phyloP scores from a whole-genome alignment of 2,329 filamentous ascomycete species.

The Fusarium sp. region DNA sequence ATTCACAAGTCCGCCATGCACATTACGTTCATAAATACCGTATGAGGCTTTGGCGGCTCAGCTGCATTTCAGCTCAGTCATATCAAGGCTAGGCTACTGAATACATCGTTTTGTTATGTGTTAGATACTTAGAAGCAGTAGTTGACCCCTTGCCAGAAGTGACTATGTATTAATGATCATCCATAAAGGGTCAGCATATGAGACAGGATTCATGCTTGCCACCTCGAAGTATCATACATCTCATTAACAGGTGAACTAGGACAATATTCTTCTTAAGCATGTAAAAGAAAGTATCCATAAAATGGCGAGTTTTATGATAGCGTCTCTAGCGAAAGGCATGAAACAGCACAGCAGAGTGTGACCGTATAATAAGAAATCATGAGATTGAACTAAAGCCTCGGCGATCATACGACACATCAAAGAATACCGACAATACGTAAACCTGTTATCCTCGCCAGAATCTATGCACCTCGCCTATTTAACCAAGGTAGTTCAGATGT shows the following conservation, averaged over 20 bases:
- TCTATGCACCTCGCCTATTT: background rate
- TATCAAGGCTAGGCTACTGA: no score
- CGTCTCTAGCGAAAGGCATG: background rate
- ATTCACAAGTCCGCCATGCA: accelerated
- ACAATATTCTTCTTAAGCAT: accelerated
- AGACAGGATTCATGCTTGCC: accelerated
- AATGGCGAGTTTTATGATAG: no score
- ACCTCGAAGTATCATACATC: background rate
- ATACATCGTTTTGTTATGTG: background rate
- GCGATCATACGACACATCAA: accelerated
- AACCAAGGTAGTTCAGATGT: background rate
- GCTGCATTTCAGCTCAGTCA: background rate
- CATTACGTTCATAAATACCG: accelerated
- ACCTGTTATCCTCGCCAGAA: background rate
- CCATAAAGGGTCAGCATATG: accelerated
- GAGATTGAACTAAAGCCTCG: no score
- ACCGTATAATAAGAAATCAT: background rate
- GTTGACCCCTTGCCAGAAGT: no score
- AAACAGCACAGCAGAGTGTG: background rate
- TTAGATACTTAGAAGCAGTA: background rate
- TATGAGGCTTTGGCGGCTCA: accelerated
- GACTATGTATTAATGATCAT: no score
- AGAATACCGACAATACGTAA: background rate
- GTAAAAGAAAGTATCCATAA: background rate
- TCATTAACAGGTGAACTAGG: background rate